A percentile compares a stretch with the other conserved stretches of the same genome.
Evolutionary conservation across 2,329 filamentous ascomycete genomes (phyloP).

Genomic region (Lachnellula willkommii): DNA sequence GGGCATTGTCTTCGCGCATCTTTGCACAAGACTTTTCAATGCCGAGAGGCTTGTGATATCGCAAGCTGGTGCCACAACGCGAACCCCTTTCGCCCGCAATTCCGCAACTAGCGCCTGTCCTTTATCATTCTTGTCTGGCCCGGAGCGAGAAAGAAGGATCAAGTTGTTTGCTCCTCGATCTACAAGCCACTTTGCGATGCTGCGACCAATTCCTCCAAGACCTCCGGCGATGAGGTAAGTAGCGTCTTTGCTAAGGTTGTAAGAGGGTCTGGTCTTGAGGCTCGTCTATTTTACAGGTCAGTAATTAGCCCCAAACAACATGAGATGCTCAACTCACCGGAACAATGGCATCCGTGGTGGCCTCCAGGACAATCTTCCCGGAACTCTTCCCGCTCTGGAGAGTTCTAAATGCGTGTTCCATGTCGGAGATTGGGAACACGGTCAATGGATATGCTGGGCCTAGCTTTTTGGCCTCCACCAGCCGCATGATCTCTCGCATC

Average conservation of each 20-base stretch:
- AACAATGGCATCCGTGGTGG: neutral
- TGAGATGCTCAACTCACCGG: neutral
- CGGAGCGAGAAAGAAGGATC: conserved; percentile 17
- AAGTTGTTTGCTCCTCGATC: conserved; percentile 20
- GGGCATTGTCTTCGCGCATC: conserved; percentile 4
- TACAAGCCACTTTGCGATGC: conserved; percentile 11
- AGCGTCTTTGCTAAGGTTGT: neutral
- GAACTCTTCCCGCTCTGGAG: conserved; percentile 11
- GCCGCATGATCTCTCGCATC: neutral
- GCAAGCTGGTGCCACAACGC: conserved; percentile 41
- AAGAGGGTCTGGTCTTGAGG: conserved; percentile 3
- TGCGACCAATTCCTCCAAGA: conserved; percentile 20
- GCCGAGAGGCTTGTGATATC: conserved; percentile 40
- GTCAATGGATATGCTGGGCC: neutral
- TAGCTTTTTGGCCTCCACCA: neutral
- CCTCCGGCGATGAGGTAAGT: conserved; percentile 22
- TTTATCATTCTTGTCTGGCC: neutral
- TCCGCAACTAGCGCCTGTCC: conserved; percentile 1
- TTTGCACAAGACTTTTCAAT: neutral
- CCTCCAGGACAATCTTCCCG: conserved; percentile 4
- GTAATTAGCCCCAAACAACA: neutral
- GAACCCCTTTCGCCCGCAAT: conserved; percentile 30
- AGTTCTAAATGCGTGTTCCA: conserved; percentile 8
- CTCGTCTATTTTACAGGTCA: neutral
- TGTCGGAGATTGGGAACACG: neutral